phyloP scores from a whole-genome alignment of 164 flowering plant genomes.

The Protea cynaroides region DNA sequence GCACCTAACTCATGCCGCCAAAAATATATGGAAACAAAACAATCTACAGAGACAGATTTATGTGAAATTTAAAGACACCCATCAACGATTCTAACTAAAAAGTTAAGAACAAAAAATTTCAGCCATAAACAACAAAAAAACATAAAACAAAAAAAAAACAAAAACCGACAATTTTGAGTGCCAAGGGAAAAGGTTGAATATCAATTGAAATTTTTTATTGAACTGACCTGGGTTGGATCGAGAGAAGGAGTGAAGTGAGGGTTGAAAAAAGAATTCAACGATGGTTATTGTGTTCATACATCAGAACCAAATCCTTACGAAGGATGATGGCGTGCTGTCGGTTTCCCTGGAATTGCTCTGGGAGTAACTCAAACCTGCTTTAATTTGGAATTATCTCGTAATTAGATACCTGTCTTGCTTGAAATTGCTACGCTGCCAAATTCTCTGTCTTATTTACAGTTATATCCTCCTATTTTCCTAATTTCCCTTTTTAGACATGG shows the following conservation, averaged over 20 bases:
- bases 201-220: neutral
- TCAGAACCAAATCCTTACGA: constrained; percentile 12
- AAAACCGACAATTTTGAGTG: neutral
- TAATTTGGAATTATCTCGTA: constrained; percentile 14
- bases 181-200: constrained; percentile 3
- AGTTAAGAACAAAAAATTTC: neutral
- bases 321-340: constrained; percentile 15
- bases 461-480: neutral
- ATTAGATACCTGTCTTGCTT: neutral
- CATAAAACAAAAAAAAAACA: neutral
- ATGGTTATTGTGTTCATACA: constrained; percentile 10
- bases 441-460: no score
- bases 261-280: constrained; percentile 14
- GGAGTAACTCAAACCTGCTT: constrained; percentile 10
- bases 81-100: neutral
- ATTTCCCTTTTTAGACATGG: neutral
- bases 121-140: neutral
- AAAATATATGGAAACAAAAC: constrained; percentile 1
- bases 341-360: constrained; percentile 11
- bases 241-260: constrained; percentile 6
- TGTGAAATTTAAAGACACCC: constrained; percentile 8
- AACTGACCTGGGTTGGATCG: constrained; percentile 20
- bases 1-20: constrained; percentile 8
- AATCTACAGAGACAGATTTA: neutral
- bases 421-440: no score